Percentiles rank a stretch among this genome's conserved stretches.
phyloP scores from a whole-genome alignment of 108 stramenopile species.

The Cyclotella sp. region DNA sequence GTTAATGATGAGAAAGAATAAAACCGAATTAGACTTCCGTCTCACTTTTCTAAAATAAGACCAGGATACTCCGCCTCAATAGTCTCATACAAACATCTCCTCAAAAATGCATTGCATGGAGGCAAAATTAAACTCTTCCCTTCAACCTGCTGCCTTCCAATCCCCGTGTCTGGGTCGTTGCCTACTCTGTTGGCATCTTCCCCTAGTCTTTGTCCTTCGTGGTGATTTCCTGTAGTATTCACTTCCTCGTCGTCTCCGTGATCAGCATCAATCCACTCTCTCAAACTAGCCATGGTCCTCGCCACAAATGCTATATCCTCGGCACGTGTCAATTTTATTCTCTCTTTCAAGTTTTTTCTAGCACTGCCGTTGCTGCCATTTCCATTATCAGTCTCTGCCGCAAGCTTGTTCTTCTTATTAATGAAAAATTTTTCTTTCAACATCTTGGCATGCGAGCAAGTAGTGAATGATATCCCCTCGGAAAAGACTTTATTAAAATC shows the following conservation, averaged over 20 bases:
- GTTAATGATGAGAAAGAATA: neutral
- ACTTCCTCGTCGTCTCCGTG: slow-evolving; percentile 14
- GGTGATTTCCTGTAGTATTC: neutral
- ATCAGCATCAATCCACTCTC: slow-evolving; percentile 87
- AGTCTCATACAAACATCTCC: slow-evolving; percentile 79
- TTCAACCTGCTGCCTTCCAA: slow-evolving; percentile 28
- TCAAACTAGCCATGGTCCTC: slow-evolving; percentile 71
- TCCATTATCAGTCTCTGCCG: neutral
- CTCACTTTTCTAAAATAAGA: slow-evolving; percentile 64
- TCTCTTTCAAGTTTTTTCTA: slow-evolving; percentile 13
- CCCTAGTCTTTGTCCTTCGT: neutral
- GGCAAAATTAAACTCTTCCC: slow-evolving; percentile 69
- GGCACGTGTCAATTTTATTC: slow-evolving; percentile 37
- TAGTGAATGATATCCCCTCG: slow-evolving; percentile 70
- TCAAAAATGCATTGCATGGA: slow-evolving; percentile 80
- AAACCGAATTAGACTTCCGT: neutral
- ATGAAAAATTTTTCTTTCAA: slow-evolving; percentile 52
- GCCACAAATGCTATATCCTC: slow-evolving; percentile 70
- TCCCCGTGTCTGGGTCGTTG: neutral
- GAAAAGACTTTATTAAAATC: slow-evolving; percentile 65
- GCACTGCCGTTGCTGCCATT: neutral
- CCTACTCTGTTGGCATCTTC: neutral
- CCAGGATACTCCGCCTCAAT: slow-evolving; percentile 79
- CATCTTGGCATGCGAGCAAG: slow-evolving; percentile 40
- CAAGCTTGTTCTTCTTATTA: slow-evolving; percentile 28